Base-by-base conservation (phyloP, 2,329 filamentous ascomycete species). In the Verticillium dahliae region DNA sequence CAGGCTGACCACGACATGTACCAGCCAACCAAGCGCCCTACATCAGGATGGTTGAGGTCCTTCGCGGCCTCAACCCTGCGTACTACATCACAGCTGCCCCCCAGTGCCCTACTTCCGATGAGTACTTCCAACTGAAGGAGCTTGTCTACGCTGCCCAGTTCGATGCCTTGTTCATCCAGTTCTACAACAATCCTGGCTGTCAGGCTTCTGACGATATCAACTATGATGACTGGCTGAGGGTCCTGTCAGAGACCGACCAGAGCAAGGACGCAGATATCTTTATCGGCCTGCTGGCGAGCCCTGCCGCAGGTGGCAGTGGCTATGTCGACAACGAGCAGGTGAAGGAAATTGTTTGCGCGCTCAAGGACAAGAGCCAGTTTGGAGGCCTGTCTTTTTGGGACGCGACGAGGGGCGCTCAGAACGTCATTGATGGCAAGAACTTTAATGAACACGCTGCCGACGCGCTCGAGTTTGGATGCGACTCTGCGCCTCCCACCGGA, bases 351-450 rank as follows among this genome's bases (percentile, higher is more conserved):
- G 70, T 81, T 63, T 77, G 78, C 65, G 56, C 71, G 59, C 70
- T 74, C 65, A 73, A 75, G 63, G 68, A 68, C 45, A 71, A 70
- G 18, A n/a, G 65, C 6, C 70, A 75, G 63, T 81, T 80, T 60
- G 79, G 76, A 15, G 80, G 79, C 66, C 68, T 81, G 57, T 80
- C 78, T 56, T 67, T 81, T 22, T 81, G 77, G 78, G 80, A 82
- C 58, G 72, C 76, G 31, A 73, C 70, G 35, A 71, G 69, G 6
- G 76, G 72, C 27, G 67, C 66, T 10, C 57, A 58, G 1, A 77
- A 78, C 65, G 14, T 66, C 4, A 63, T 70, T 52, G 52, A 68
- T 18, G 74, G 71, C 55, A 74, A 77, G 67, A 67, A 64, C 31
- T 81, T 75, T 63, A 71, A 76, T 62, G 64, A 77, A 57, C 68